A percentile compares a stretch with the other conserved stretches of the same genome.
These are phyloP conservation scores for Xylaria sp. DNA, from an alignment of 495 filamentous ascomycete species.

Conservation along the genomic window DNA sequence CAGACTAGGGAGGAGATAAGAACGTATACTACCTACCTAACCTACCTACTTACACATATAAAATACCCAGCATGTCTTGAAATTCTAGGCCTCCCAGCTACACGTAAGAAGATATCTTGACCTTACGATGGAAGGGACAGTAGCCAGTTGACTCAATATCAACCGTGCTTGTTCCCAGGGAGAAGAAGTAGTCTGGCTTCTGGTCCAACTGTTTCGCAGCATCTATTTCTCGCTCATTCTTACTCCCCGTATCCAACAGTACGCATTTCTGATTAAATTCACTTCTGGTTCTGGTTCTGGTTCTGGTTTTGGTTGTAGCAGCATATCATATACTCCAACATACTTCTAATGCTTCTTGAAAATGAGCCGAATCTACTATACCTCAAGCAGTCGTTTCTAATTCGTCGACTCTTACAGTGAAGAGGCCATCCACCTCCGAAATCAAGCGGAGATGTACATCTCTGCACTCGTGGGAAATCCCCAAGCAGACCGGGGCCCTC, in stretches of 20 bases:
- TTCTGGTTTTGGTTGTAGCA: too few relatives aligned
- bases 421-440: slow-evolving; percentile 30
- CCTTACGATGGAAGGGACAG: background rate
- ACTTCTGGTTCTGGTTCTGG: background rate
- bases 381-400: background rate
- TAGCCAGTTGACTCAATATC: background rate
- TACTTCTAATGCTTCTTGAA: background rate
- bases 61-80: slow-evolving; percentile 10
- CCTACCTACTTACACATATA: too few relatives aligned
- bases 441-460: slow-evolving; percentile 48
- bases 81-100: background rate
- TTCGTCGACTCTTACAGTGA: slow-evolving; percentile 16
- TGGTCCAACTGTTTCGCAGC: background rate
- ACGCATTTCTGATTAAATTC: background rate
- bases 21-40: too few relatives aligned
- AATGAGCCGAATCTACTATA: background rate
- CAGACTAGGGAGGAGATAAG: slow-evolving; percentile 8
- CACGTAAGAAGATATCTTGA: slow-evolving; percentile 2
- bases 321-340: background rate
- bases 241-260: background rate
- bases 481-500: slow-evolving; percentile 56
- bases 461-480: slow-evolving; percentile 54
- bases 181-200: background rate
- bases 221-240: background rate
- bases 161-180: background rate